Conservation (phyloP, 2,329 filamentous ascomycete species). For the Colletotrichum endophyticum region DNA sequence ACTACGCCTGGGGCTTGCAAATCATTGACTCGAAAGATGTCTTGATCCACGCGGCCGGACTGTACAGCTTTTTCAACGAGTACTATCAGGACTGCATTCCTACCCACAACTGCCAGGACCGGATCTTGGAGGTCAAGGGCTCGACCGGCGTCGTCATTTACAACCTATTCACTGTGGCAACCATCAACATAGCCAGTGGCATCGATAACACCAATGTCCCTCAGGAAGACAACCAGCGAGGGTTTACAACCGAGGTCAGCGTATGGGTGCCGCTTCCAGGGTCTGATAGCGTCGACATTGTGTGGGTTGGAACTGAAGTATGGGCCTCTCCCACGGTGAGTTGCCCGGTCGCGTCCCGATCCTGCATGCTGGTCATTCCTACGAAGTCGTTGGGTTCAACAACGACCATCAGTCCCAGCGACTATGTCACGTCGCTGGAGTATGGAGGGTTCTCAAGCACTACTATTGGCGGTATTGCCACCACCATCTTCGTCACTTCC, state of each 20-base stretch:
- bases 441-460: conserved; percentile 20
- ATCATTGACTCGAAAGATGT: conserved; percentile 22
- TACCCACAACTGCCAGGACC: conserved; percentile 27
- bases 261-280: conserved; percentile 28
- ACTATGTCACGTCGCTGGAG: conserved; percentile 24
- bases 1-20: conserved; percentile 25
- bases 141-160: conserved; percentile 26
- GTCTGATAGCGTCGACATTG: conserved; percentile 20
- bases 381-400: conserved; percentile 16
- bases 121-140: conserved; percentile 20
- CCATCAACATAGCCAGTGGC: conserved; percentile 14
- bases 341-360: conserved; percentile 5
- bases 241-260: conserved; percentile 29
- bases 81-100: conserved; percentile 29
- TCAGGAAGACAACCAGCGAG: not conserved
- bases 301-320: conserved; percentile 25
- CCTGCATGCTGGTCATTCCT: conserved; percentile 27
- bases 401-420: conserved; percentile 21
- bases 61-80: conserved; percentile 31
- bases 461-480: not conserved
- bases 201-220: not conserved
- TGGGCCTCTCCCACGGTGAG: conserved; percentile 10
- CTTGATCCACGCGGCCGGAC: conserved; percentile 26
- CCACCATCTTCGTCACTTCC: not conserved
- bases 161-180: conserved; percentile 24